phyloP scores from a whole-genome alignment of 495 filamentous ascomycete genomes.

The Penicillium chermesinum region DNA sequence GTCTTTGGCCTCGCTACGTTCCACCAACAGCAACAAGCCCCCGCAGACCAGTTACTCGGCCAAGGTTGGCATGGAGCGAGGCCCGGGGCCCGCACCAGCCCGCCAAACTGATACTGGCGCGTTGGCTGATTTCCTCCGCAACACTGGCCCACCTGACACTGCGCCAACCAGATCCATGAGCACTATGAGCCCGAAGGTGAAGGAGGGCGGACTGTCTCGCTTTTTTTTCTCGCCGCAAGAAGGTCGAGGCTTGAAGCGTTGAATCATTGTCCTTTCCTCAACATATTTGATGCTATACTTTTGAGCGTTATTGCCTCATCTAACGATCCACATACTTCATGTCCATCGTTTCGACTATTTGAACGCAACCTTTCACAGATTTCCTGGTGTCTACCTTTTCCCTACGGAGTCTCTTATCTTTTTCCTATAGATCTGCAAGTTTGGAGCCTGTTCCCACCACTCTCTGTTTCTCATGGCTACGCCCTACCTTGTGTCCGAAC shows the following conservation, averaged over 20 bases:
- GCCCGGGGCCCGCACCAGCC: constrained; percentile 23
- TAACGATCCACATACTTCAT: constrained; percentile 30
- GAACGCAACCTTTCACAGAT: constrained; percentile 3
- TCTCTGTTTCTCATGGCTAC: constrained; percentile 12
- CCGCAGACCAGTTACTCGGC: constrained; percentile 33
- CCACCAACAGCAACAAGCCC: constrained; percentile 13
- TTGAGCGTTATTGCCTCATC: constrained; percentile 30
- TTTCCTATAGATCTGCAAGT: constrained; percentile 11
- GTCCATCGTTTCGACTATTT: constrained; percentile 20
- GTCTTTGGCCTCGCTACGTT: constrained; percentile 33
- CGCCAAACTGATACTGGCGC: constrained; percentile 57
- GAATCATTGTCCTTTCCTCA: background rate
- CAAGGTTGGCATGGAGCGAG: constrained; percentile 37
- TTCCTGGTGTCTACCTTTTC: background rate
- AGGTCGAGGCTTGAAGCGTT: constrained; percentile 30
- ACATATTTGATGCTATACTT: constrained; percentile 22
- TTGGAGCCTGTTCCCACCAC: background rate
- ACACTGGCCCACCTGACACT: constrained; percentile 62
- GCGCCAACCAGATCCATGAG: constrained; percentile 12
- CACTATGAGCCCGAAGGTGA: constrained; percentile 15
- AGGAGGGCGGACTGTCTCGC: constrained; percentile 31
- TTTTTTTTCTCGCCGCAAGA: constrained; percentile 42
- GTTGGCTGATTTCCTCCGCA: constrained; percentile 73
- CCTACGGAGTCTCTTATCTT: background rate
- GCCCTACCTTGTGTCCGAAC: constrained; percentile 10